These are phyloP conservation scores for Suhomyces terraborum DNA, from an alignment of 1,139 yeast species.

Conservation along the genomic window DNA sequence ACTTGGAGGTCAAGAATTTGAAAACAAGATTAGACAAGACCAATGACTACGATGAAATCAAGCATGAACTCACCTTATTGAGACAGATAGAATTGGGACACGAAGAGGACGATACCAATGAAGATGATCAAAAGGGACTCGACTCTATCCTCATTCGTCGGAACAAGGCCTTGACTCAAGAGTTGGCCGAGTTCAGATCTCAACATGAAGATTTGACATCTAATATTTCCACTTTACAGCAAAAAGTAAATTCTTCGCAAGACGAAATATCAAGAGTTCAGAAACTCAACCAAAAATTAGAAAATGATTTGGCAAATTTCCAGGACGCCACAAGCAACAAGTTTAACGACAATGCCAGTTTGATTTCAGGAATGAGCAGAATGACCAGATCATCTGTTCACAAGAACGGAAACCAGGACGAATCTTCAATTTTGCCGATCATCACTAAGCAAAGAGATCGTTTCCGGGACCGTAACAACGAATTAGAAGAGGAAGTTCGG, in stretches of 20 bases:
- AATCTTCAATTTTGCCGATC: constrained; percentile 72
- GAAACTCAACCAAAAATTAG: constrained; percentile 60
- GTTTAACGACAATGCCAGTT: constrained; percentile 66
- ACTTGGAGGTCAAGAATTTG: constrained; percentile 52
- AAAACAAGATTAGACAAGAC: constrained; percentile 48
- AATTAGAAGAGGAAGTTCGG: constrained; percentile 79
- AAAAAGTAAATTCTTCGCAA: constrained; percentile 36
- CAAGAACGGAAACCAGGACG: constrained; percentile 25
- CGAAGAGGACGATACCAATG: constrained; percentile 23
- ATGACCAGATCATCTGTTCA: constrained; percentile 36
- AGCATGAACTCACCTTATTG: constrained; percentile 69
- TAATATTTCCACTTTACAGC: constrained; percentile 45
- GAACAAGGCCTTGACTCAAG: constrained; percentile 62
- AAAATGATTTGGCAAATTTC: constrained; percentile 62
- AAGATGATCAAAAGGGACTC: constrained; percentile 22
- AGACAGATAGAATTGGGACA: constrained; percentile 75
- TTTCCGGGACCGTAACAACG: constrained; percentile 76
- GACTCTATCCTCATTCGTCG: constrained; percentile 57
- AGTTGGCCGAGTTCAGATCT: constrained; percentile 58
- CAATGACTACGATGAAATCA: constrained; percentile 74
- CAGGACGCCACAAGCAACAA: constrained; percentile 45
- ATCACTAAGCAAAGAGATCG: constrained; percentile 94
- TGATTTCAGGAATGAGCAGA: constrained; percentile 61
- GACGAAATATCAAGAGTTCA: constrained; percentile 39
- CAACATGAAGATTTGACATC: constrained; percentile 44